phyloP scores from a whole-genome alignment of 2,329 filamentous ascomycete species.

The Trichoderma pleuroti region DNA sequence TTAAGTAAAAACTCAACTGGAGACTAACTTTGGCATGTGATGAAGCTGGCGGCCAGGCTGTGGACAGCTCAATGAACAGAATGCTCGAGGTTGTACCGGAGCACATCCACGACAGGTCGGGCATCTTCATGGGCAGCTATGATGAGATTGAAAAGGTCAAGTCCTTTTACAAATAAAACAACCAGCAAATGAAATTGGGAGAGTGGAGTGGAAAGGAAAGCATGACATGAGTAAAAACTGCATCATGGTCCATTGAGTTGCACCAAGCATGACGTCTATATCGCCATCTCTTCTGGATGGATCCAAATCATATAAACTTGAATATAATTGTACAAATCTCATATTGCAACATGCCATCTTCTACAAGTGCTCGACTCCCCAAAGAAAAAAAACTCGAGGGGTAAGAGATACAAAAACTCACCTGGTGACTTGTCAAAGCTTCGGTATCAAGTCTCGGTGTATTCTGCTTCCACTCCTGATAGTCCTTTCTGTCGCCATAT shows the following conservation, averaged over 20 bases:
- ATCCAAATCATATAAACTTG: neutral
- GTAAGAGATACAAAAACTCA: neutral
- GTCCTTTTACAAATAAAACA: conserved; percentile 57
- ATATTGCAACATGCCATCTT: neutral
- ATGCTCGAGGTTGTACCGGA: conserved; percentile 88
- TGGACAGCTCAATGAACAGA: conserved; percentile 85
- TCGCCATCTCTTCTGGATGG: neutral
- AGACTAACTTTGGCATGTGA: conserved; percentile 29
- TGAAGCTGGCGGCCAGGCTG: conserved; percentile 85
- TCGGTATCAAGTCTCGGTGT: conserved; percentile 65
- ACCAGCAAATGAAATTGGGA: neutral
- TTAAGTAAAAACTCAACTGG: neutral
- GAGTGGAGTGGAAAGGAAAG: neutral
- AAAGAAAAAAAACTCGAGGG: too few relatives aligned
- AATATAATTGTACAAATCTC: neutral
- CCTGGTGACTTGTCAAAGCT: conserved; percentile 40
- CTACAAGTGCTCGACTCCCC: neutral
- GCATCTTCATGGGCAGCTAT: conserved; percentile 93
- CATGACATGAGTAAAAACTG: neutral
- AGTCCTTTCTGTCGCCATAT: conserved; percentile 62
- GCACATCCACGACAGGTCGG: conserved; percentile 90
- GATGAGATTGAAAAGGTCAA: conserved; percentile 97
- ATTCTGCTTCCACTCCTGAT: conserved; percentile 64
- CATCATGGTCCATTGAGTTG: neutral
- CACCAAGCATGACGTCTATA: neutral